Base-by-base conservation (phyloP, 805 yeast genomes). In the Sugiyamaella valdiviana region DNA sequence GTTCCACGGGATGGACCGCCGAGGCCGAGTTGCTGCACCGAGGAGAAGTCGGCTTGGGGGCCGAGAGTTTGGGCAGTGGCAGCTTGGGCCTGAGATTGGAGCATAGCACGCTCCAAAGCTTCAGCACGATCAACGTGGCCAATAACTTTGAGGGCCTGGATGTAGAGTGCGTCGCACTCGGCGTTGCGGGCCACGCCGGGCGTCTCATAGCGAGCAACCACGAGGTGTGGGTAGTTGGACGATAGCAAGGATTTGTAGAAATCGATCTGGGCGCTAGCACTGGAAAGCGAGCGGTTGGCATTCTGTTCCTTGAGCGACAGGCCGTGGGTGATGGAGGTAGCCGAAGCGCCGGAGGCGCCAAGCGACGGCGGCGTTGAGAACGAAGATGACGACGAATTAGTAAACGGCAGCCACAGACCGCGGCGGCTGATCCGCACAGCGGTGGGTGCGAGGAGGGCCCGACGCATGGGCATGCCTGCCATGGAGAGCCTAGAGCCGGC, bases 151-250 rank as follows among this genome's bases (percentile, higher is more conserved):
- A 93, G 71, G 1, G 98, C 98, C 53, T 84, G 87, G 51, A 81
- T 72, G 64, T 93, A 93, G 36, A 85, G 71, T 53, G 75, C 76
- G 46, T 88, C 80, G 69, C 97, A 85, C 54, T 85, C 95, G 2
- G 79, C 75, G 49, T 85, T 82, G 10, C 83, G 71, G 7, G 95
- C 93, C 47, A 93, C 86, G n/a, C 96, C 96, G 0, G 93, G 85
- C 6, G 95, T 85, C 65, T 95, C 98, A 64, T 78, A 95, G 51
- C 99, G 77, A 49, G 93, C 83, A n/a, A 91, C 88, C 5, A 93
- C 96, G 47, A 91, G 83, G 59, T 89, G 95, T n/a, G 99, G 98
- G 63, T 88, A 93, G 67, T 86, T 85, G 48, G 91, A 77, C 50
- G 78, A 78, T 54, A 93, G 66, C 42, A 93, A 71, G 12, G 80